Evolutionary conservation across 1,139 yeast genomes (phyloP), one percentile per base, ranked within the genome.

Genomic region (Groenewaldozyma sp.): DNA sequence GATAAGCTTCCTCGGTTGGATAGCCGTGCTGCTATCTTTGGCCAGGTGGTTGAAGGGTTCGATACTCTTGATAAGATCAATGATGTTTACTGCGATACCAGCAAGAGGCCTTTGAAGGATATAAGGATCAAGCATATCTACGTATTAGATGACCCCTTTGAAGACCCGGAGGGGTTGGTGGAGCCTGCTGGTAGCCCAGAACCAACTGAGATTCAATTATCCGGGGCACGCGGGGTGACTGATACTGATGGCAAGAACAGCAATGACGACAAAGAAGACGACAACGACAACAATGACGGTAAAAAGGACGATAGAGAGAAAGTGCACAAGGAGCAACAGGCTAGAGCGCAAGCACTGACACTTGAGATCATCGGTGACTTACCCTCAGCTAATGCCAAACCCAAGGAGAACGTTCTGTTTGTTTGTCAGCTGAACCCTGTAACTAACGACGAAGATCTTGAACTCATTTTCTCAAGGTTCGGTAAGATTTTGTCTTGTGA

Each of bases 351-450:
- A 43, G 82, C 83, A 3, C 53, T 78, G 29, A 72, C 83, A 0
- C 60, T 79, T 37, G 84, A 79, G 47, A 60, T 78, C 45, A 62
- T 79, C 34, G 84, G 83, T 0, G 86, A 79, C 48, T 49, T 78
- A n/a, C 78, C 81, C 0, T 65, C 65, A 39, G 77, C 80, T 3
- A 70, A 70, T 17, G 71, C 70, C 21, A 68, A 70, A 45, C 87
- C 87, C 0, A 70, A 76, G 37, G 84, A 80, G 39, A 67, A 66
- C 35, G 75, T 77, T 2, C 53, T 79, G 13, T 79, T 79, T 52
- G 70, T 79, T 2, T 78, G 86, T 48, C 74, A 74, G 47, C 58
- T 79, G 46, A 79, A 79, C 46, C 74, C 82, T 0, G 59, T 76
- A 3, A 79, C 87, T 2, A 62, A 62, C 7, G 72, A 67, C 13